phyloP scores from a whole-genome alignment of 108 stramenopile genomes.

The Parmales sp. region DNA sequence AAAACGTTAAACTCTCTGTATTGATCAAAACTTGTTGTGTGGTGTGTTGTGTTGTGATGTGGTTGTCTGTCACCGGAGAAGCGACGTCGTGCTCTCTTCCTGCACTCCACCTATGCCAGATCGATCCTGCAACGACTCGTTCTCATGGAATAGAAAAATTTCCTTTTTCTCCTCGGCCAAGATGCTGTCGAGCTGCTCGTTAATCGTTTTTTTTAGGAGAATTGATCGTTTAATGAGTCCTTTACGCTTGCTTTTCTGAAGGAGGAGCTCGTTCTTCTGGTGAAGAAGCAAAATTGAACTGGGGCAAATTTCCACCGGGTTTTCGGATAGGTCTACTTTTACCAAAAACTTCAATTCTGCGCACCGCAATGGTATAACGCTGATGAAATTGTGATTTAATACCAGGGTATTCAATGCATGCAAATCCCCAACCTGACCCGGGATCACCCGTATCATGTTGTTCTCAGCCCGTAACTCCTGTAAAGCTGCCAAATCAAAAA shows the following conservation, averaged over 20 bases:
- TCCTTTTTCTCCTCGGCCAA: neutral
- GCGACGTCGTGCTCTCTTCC: too few species aligned
- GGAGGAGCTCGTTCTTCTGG: slow-evolving; percentile 4
- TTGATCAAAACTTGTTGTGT: too few species aligned
- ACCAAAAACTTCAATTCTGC: neutral
- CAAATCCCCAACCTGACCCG: neutral
- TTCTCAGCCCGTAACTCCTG: neutral
- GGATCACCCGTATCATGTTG: neutral
- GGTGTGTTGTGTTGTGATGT: too few species aligned
- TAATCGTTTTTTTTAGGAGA: neutral
- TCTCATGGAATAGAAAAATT: too few species aligned
- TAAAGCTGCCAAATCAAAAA: neutral
- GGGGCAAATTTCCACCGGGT: slow-evolving; percentile 3
- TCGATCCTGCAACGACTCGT: too few species aligned
- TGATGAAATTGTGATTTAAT: neutral
- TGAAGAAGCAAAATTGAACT: neutral
- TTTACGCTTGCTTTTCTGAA: neutral
- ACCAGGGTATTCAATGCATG: neutral
- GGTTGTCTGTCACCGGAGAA: too few species aligned
- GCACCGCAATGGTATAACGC: neutral
- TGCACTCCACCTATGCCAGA: too few species aligned
- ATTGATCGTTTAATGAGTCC: neutral
- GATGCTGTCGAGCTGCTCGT: neutral
- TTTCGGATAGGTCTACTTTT: neutral
- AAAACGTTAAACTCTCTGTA: too few species aligned